These are phyloP conservation scores for Leucosporidium yakuticum DNA, from an alignment of 768 basidiomycete species.

Conservation along the genomic window DNA sequence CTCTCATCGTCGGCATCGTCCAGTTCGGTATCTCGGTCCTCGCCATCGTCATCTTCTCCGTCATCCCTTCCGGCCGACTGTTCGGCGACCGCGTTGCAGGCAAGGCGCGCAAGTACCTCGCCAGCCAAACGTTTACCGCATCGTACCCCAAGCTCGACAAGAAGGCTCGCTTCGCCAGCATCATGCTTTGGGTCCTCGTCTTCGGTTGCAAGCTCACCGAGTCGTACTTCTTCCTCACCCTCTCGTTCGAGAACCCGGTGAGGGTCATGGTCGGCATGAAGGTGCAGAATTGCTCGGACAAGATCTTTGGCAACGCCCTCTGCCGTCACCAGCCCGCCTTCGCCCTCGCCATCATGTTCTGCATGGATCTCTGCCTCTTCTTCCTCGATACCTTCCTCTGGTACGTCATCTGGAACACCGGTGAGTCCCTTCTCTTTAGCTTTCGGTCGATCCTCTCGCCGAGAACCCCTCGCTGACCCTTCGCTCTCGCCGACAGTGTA, in stretches of 20 bases:
- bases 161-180: conserved; percentile 66
- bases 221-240: conserved; percentile 95
- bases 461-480: not conserved
- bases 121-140: conserved; percentile 96
- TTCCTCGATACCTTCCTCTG: conserved; percentile 99
- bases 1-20: conserved; percentile 89
- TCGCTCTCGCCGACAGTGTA: conserved; percentile 20
- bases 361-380: conserved; percentile 95
- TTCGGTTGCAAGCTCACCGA: conserved; percentile 96
- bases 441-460: too few species aligned
- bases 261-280: conserved; percentile 95
- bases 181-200: conserved; percentile 80
- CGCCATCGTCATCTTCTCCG: conserved; percentile 77
- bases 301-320: conserved; percentile 71
- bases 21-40: conserved; percentile 90
- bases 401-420: conserved; percentile 99
- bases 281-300: conserved; percentile 82
- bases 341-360: conserved; percentile 92
- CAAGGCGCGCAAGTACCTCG: conserved; percentile 92
- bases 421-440: conserved; percentile 44
- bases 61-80: conserved; percentile 95
- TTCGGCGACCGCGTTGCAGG: conserved; percentile 96
- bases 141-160: conserved; percentile 70
- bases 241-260: conserved; percentile 89
- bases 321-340: conserved; percentile 93